Evolutionary conservation across 192 early-diverging fungal species (phyloP).

Genomic region (Backusella tuberculispora): DNA sequence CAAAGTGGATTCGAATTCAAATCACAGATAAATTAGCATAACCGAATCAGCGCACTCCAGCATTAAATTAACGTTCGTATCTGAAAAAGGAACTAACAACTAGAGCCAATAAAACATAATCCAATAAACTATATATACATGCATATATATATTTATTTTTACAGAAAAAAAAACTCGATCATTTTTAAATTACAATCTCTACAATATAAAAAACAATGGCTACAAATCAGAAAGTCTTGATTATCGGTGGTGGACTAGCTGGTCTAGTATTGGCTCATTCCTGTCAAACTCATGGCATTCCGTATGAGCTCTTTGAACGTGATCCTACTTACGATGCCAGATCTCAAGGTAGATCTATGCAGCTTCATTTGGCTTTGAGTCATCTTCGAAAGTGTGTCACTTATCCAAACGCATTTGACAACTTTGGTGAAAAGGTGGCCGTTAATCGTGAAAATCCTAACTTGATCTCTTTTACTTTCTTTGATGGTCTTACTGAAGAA

Average conservation of each 20-base stretch:
- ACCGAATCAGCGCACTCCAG: too few species aligned
- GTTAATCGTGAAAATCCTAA: conserved; percentile 11
- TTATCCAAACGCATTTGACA: conserved; percentile 11
- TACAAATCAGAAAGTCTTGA: conserved; percentile 27
- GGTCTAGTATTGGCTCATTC: conserved; percentile 28
- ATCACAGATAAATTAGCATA: not conserved
- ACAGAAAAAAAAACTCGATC: not conserved
- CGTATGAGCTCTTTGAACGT: conserved; percentile 30
- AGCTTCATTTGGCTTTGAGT: conserved; percentile 8
- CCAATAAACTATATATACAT: too few species aligned
- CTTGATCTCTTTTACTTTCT: not conserved
- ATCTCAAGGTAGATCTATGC: conserved; percentile 8
- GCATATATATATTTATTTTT: not conserved
- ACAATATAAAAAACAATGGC: not conserved
- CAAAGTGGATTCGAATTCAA: too few species aligned
- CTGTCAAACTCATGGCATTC: conserved; percentile 22
- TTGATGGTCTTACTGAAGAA: conserved; percentile 10
- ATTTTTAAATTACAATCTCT: not conserved
- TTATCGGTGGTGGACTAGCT: conserved; percentile 34
- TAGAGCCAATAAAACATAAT: too few species aligned
- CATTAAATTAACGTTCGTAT: too few species aligned
- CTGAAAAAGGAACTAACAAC: too few species aligned
- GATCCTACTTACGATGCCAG: conserved; percentile 18
- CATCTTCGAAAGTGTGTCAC: conserved; percentile 2
- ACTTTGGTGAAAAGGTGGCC: not conserved